Evolutionary conservation across 208 protist genomes (phyloP).

Genomic region (Kentomonas sorsogonicus): DNA sequence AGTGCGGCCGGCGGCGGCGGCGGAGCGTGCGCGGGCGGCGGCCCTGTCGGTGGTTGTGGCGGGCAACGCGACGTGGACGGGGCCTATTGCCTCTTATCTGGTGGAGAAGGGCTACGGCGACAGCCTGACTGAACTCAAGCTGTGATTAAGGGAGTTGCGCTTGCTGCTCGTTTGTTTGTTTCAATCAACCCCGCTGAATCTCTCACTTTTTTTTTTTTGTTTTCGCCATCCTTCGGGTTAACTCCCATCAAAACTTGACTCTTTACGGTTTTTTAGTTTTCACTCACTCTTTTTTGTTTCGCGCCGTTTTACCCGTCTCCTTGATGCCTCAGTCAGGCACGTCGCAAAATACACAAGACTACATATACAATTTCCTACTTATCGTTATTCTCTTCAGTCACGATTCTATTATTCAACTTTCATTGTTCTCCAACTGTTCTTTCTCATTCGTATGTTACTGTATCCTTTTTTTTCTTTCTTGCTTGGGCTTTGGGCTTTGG

Average conservation of each 20-base stretch:
- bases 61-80: no score
- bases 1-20: conserved; percentile 52
- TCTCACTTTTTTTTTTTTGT: neutral
- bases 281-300: neutral
- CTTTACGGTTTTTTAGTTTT: neutral
- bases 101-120: no score
- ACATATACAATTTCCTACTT: neutral
- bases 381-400: no score
- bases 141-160: neutral
- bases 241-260: neutral
- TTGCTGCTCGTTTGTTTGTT: neutral
- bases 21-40: conserved; percentile 21
- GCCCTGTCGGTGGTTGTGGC: no score
- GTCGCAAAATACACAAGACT: neutral
- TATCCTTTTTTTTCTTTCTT: neutral
- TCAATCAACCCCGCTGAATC: neutral
- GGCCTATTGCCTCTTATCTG: no score
- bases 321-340: no score
- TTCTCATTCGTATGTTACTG: no score
- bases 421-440: no score
- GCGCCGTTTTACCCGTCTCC: no score
- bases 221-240: neutral
- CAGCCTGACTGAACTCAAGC: no score
- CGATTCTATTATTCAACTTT: no score
- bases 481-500: no score